These are phyloP conservation scores for Alternaria consortialis DNA, from an alignment of 2,329 filamentous ascomycete species.

Conservation along the genomic window DNA sequence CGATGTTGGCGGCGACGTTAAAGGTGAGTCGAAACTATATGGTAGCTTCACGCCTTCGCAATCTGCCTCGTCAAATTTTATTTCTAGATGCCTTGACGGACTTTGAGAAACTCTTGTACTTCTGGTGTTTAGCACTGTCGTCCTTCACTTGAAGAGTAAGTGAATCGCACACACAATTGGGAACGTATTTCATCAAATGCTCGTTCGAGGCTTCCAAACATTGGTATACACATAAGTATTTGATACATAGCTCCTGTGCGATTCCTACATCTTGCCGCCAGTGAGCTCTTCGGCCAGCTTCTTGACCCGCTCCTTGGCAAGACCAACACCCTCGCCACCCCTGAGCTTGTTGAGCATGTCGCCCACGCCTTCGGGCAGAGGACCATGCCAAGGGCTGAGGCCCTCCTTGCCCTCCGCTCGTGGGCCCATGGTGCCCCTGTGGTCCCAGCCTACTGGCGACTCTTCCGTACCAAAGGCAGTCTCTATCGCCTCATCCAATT, in stretches of 20 bases:
- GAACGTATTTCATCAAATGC: background rate
- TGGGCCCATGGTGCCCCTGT: conserved; percentile 30
- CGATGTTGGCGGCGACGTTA: too few species aligned
- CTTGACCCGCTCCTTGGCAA: conserved; percentile 67
- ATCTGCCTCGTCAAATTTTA: too few species aligned
- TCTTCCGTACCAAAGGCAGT: conserved; percentile 74
- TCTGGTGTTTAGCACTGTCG: background rate
- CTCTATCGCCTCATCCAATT: conserved; percentile 78
- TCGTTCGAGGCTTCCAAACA: background rate
- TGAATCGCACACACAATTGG: background rate
- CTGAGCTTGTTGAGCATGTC: conserved; percentile 47
- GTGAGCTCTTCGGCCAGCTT: conserved; percentile 73
- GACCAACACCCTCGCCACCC: conserved; percentile 49
- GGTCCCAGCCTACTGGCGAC: conserved; percentile 52
- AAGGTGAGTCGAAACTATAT: too few species aligned
- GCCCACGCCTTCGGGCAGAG: conserved; percentile 44
- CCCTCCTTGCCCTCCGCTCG: conserved; percentile 34
- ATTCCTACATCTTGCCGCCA: conserved; percentile 65
- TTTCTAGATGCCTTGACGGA: background rate
- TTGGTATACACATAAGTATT: conserved; percentile 2
- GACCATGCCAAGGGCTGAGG: conserved; percentile 44
- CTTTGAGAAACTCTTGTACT: background rate
- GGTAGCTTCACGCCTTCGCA: too few species aligned
- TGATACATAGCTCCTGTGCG: background rate
- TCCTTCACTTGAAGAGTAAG: background rate